A percentile compares a stretch with the other conserved stretches of the same genome.
Evolutionary conservation across 129 eudicot genomes (phyloP).

Genomic region (Mikania micrantha): DNA sequence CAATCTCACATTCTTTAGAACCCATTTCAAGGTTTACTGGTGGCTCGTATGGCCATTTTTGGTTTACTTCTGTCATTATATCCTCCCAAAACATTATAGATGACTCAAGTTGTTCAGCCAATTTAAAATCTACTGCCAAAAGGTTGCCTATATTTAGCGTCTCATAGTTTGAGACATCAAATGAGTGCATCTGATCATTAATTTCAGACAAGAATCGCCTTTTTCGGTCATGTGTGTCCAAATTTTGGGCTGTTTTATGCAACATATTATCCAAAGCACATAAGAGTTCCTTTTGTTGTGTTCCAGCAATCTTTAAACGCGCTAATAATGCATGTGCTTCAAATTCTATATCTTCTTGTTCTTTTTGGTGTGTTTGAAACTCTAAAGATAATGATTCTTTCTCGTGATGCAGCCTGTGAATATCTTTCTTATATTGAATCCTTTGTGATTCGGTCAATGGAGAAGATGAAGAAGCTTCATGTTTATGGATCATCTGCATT

Average conservation of each 20-base stretch:
- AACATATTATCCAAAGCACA: constrained; percentile 34
- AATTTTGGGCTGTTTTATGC: constrained; percentile 36
- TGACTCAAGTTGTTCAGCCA: constrained; percentile 47
- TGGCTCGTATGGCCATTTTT: constrained; percentile 23
- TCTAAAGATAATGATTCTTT: constrained; percentile 40
- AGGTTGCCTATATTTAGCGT: constrained; percentile 24
- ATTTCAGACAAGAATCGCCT: constrained; percentile 47
- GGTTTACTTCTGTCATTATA: constrained; percentile 21
- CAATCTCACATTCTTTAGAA: constrained; percentile 32
- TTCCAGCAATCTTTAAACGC: constrained; percentile 38
- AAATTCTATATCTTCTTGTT: constrained; percentile 37
- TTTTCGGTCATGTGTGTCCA: constrained; percentile 56
- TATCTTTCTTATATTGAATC: constrained; percentile 49
- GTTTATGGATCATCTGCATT: constrained; percentile 29
- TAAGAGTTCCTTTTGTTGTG: constrained; percentile 33
- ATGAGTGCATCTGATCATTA: constrained; percentile 25
- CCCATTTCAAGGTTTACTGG: constrained; percentile 35
- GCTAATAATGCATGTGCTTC: constrained; percentile 38
- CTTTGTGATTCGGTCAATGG: constrained; percentile 56
- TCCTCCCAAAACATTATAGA: constrained; percentile 59
- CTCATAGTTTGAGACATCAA: constrained; percentile 25
- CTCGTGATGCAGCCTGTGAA: constrained; percentile 43
- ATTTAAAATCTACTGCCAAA: constrained; percentile 33
- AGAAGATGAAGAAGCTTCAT: constrained; percentile 36
- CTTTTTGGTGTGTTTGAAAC: constrained; percentile 43